Percentiles rank a stretch among this genome's conserved stretches.
Evolutionary conservation across 129 eudicot species (phyloP).

Genomic region (Solidago caesia): DNA sequence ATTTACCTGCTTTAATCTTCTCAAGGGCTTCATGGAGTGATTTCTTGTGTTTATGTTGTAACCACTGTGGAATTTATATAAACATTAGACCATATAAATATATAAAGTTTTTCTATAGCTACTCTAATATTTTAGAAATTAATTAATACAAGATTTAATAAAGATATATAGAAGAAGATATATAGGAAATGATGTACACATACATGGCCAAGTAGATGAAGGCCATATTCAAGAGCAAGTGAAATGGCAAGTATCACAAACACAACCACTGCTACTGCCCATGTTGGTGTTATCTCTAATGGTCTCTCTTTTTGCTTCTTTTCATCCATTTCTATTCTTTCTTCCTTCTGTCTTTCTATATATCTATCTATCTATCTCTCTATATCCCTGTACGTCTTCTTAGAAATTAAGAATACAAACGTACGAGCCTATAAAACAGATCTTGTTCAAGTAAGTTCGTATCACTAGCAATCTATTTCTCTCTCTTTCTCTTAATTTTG

Average conservation of each 20-base stretch:
- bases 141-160: neutral
- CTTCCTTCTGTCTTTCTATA: neutral
- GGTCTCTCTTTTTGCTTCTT: slow-evolving; percentile 34
- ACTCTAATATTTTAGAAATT: neutral
- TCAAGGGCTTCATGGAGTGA: slow-evolving; percentile 61
- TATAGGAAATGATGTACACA: neutral
- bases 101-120: too few relatives aligned
- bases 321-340: neutral
- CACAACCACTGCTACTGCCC: slow-evolving; percentile 47
- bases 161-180: neutral
- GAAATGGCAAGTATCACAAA: slow-evolving; percentile 37
- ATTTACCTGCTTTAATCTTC: slow-evolving; percentile 59
- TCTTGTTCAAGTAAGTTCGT: neutral
- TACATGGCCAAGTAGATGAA: slow-evolving; percentile 32
- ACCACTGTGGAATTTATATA: slow-evolving; percentile 35
- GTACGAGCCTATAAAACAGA: neutral
- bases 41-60: slow-evolving; percentile 34
- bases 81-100: neutral
- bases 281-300: slow-evolving; percentile 40
- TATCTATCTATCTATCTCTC: neutral
- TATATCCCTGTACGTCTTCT: neutral
- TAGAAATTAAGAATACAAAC: too few relatives aligned
- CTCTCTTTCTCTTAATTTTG: neutral
- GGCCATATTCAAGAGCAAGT: slow-evolving; percentile 36
- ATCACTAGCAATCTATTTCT: neutral